phyloP scores from a whole-genome alignment of 169 alveolate species.

The Neospora caninum region DNA sequence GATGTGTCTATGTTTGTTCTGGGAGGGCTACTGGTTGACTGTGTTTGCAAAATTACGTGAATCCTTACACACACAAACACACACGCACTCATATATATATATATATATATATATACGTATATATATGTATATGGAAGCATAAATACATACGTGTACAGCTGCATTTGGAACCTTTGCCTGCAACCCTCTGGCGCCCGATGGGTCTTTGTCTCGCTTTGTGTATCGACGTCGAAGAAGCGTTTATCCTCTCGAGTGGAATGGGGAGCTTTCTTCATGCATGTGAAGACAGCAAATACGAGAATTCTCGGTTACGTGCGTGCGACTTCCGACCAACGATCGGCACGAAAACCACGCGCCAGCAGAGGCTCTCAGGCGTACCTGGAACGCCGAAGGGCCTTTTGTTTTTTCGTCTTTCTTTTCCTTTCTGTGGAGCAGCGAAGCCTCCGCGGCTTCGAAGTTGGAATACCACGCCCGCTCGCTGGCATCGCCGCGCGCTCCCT shows the following conservation, averaged over 20 bases:
- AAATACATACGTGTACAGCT: too few relatives aligned
- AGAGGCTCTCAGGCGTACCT: background rate
- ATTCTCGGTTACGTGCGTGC: too few relatives aligned
- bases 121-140: background rate
- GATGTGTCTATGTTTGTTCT: background rate
- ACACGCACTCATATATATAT: slow-evolving; percentile 6
- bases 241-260: too few relatives aligned
- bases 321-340: too few relatives aligned
- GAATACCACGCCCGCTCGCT: background rate
- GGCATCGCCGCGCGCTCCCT: background rate
- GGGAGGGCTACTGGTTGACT: background rate
- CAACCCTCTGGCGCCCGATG: too few relatives aligned
- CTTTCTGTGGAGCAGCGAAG: background rate
- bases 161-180: too few relatives aligned
- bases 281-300: too few relatives aligned
- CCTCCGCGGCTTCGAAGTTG: background rate
- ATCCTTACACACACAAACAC: background rate
- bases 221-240: too few relatives aligned
- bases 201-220: too few relatives aligned
- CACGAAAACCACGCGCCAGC: too few relatives aligned
- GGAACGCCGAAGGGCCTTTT: background rate
- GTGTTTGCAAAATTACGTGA: background rate
- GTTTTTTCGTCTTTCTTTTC: background rate
- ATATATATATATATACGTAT: too few relatives aligned
- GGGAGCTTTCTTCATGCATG: too few relatives aligned